Conservation (phyloP, 371 early-diverging fungal species). For the Dipsacomyces acuminosporus region DNA sequence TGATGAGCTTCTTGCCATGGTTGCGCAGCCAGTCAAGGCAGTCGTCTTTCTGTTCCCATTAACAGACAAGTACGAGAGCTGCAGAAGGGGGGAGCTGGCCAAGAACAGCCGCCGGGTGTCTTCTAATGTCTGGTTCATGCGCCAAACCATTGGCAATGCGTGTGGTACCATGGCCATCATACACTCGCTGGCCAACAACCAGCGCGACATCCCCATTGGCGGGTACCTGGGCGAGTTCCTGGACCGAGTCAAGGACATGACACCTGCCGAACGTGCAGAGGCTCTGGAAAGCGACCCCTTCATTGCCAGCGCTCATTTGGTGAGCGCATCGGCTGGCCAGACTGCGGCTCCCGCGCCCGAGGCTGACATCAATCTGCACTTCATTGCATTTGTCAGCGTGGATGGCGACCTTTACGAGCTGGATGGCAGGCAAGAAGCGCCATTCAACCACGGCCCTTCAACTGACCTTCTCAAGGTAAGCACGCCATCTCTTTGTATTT, state of each 20-base stretch:
- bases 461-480: slow-evolving; percentile 58
- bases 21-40: slow-evolving; percentile 76
- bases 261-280: slow-evolving; percentile 67
- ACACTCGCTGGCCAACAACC: slow-evolving; percentile 67
- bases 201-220: slow-evolving; percentile 43
- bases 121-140: slow-evolving; percentile 66
- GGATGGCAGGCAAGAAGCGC: slow-evolving; percentile 76
- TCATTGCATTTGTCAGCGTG: slow-evolving; percentile 69
- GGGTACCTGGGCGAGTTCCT: slow-evolving; percentile 59
- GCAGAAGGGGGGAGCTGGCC: slow-evolving; percentile 52
- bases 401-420: slow-evolving; percentile 79
- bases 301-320: slow-evolving; percentile 57
- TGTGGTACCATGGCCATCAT: slow-evolving; percentile 85
- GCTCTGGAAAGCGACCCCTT: slow-evolving; percentile 58
- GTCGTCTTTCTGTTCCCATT: slow-evolving; percentile 73
- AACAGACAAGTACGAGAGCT: slow-evolving; percentile 56
- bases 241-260: slow-evolving; percentile 53
- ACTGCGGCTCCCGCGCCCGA: slow-evolving; percentile 68
- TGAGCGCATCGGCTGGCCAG: slow-evolving; percentile 68
- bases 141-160: slow-evolving; percentile 88
- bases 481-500: not conserved
- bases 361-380: slow-evolving; percentile 75
- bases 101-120: slow-evolving; percentile 50
- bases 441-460: slow-evolving; percentile 77
- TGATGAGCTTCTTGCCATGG: slow-evolving; percentile 67